A percentile compares a stretch with the other conserved stretches of the same genome.
phyloP scores from a whole-genome alignment of 129 eudicot genomes.

The Deinandra increscens region DNA sequence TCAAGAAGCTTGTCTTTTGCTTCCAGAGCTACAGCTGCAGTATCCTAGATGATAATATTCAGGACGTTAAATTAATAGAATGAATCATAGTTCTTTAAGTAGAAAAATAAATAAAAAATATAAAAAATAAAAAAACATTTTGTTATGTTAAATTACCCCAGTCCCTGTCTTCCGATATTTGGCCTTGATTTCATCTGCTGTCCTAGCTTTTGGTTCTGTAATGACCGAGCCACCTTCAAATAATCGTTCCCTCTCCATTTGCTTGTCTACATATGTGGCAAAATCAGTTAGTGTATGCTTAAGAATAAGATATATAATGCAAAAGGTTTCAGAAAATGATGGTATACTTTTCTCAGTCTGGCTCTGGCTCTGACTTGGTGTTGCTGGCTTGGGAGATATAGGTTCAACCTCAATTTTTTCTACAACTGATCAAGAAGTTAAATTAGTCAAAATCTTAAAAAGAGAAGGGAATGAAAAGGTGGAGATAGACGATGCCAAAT shows the following conservation, averaged over 20 bases:
- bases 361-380: slow-evolving; percentile 23
- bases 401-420: slow-evolving; percentile 76
- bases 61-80: slow-evolving; percentile 21
- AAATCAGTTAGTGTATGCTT: slow-evolving; percentile 15
- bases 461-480: not conserved
- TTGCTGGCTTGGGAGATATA: slow-evolving; percentile 37
- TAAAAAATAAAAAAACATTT: not conserved
- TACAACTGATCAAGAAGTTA: slow-evolving; percentile 34
- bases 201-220: slow-evolving; percentile 59
- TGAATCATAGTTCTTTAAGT: slow-evolving; percentile 2
- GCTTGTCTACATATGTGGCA: slow-evolving; percentile 54
- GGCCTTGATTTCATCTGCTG: slow-evolving; percentile 93
- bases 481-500: slow-evolving; percentile 4
- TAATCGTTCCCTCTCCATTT: slow-evolving; percentile 61
- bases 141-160: slow-evolving; percentile 46
- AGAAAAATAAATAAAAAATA: too few species aligned
- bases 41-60: slow-evolving; percentile 51
- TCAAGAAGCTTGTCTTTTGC: slow-evolving; percentile 93
- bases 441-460: slow-evolving; percentile 8
- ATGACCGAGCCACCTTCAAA: slow-evolving; percentile 77
- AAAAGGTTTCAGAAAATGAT: not conserved
- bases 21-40: slow-evolving; percentile 60
- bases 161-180: slow-evolving; percentile 69
- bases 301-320: slow-evolving; percentile 1
- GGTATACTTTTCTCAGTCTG: slow-evolving; percentile 44